Percentiles rank a stretch among this genome's conserved stretches.
Evolutionary conservation across 805 yeast species (phyloP).

Genomic region (Saccharomycopsis guyanensis): DNA sequence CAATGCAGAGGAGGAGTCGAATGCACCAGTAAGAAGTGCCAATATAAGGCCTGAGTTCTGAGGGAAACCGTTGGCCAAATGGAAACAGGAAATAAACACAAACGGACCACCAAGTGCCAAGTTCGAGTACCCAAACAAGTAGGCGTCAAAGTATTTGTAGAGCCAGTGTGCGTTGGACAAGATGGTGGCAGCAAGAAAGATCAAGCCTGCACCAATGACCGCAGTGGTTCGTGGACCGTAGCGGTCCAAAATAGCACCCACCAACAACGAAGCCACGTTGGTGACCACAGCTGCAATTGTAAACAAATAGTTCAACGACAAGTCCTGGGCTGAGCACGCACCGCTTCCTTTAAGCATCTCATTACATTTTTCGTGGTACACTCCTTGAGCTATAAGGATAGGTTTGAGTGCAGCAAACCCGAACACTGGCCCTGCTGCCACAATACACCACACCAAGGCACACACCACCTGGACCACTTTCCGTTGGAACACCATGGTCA

Average conservation of each 20-base stretch:
- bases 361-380: conserved; percentile 58
- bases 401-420: conserved; percentile 96
- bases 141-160: conserved; percentile 47
- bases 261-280: conserved; percentile 73
- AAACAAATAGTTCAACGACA: conserved; percentile 74
- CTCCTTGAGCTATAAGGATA: conserved; percentile 66
- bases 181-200: conserved; percentile 47
- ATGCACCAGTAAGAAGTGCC: conserved; percentile 87
- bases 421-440: conserved; percentile 90
- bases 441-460: conserved; percentile 79
- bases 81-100: conserved; percentile 84
- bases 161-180: conserved; percentile 33
- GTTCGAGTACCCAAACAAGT: conserved; percentile 62
- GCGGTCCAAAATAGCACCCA: conserved; percentile 70
- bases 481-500: conserved; percentile 15
- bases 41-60: conserved; percentile 70
- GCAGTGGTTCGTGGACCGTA: conserved; percentile 81
- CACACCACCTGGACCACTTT: conserved; percentile 53
- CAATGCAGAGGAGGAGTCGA: conserved; percentile 87
- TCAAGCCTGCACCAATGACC: conserved; percentile 55
- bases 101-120: conserved; percentile 93
- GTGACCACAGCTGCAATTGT: conserved; percentile 83
- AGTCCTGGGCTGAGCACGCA: conserved; percentile 69
- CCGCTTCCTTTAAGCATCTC: conserved; percentile 65
- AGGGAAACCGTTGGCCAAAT: conserved; percentile 82